These are phyloP conservation scores for Globomyces pollinis-pini DNA, from an alignment of 192 early-diverging fungal genomes.

Conservation along the genomic window DNA sequence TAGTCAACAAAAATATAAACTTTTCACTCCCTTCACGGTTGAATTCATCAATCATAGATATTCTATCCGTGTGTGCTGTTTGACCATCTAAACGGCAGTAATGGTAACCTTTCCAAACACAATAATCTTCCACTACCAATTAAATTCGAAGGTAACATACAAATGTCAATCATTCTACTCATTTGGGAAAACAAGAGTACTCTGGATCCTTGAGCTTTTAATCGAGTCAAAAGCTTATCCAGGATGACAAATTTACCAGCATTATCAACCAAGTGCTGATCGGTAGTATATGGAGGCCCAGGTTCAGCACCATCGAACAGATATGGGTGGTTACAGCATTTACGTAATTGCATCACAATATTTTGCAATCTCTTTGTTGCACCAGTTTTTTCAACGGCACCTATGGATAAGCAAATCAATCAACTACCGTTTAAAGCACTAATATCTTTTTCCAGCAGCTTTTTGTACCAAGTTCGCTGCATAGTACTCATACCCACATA, in stretches of 20 bases:
- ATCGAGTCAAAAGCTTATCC: slow-evolving; percentile 75
- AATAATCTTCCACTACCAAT: slow-evolving; percentile 99
- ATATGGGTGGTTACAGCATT: slow-evolving; percentile 84
- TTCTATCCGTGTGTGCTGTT: slow-evolving; percentile 86
- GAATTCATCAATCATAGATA: slow-evolving; percentile 89
- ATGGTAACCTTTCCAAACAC: slow-evolving; percentile 75
- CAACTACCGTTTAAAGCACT: slow-evolving; percentile 81
- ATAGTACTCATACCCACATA: slow-evolving; percentile 89
- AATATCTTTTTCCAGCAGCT: slow-evolving; percentile 93
- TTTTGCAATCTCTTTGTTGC: slow-evolving; percentile 89
- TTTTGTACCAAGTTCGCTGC: slow-evolving; percentile 95
- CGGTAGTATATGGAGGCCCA: slow-evolving; percentile 89
- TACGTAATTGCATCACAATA: slow-evolving; percentile 89
- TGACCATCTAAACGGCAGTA: slow-evolving; percentile 98
- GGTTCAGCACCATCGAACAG: slow-evolving; percentile 88
- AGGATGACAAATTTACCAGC: slow-evolving; percentile 86
- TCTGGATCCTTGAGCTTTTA: slow-evolving; percentile 85
- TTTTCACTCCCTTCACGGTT: slow-evolving; percentile 83
- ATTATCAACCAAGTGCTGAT: slow-evolving; percentile 90
- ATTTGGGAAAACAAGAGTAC: slow-evolving; percentile 97
- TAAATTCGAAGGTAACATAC: no score
- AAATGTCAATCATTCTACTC: slow-evolving; percentile 94
- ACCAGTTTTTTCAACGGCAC: slow-evolving; percentile 58
- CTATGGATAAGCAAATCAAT: slow-evolving; percentile 35
- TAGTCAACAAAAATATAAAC: slow-evolving; percentile 94